Conservation (phyloP, 306 rosid species). For the Prunus mongolica region DNA sequence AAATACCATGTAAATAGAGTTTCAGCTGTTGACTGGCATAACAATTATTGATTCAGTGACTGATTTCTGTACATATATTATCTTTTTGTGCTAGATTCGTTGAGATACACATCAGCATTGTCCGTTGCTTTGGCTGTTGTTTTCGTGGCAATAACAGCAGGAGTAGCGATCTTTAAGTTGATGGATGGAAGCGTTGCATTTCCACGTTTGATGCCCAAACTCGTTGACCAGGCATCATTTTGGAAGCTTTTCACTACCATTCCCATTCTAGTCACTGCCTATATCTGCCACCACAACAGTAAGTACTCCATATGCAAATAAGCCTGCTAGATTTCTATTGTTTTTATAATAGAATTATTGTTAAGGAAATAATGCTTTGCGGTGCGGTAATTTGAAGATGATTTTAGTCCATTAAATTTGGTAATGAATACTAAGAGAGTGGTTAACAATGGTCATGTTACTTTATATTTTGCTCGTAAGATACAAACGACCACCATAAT, state of each 20-base stretch:
- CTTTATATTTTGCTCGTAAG: neutral
- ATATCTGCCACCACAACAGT: constrained; percentile 68
- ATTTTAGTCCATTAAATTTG: neutral
- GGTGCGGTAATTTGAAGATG: neutral
- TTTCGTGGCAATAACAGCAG: constrained; percentile 55
- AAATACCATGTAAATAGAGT: neutral
- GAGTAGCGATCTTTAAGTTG: constrained; percentile 43
- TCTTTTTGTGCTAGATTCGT: constrained; percentile 44
- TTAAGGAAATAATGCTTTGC: neutral
- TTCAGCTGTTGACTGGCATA: neutral
- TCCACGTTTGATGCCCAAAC: constrained; percentile 54
- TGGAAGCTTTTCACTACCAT: constrained; percentile 65
- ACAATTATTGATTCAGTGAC: neutral
- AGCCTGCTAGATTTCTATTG: neutral
- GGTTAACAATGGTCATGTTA: neutral
- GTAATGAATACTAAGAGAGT: neutral
- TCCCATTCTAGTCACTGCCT: constrained; percentile 64
- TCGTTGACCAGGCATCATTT: constrained; percentile 47
- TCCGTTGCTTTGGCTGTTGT: constrained; percentile 60
- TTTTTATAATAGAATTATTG: neutral
- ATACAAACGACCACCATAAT: neutral
- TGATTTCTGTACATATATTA: neutral
- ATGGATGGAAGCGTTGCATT: constrained; percentile 47
- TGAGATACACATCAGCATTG: constrained; percentile 65
- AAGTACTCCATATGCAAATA: constrained; percentile 12